phyloP scores from a whole-genome alignment of 2,329 filamentous ascomycete species.

The Stachybotrys elegans region DNA sequence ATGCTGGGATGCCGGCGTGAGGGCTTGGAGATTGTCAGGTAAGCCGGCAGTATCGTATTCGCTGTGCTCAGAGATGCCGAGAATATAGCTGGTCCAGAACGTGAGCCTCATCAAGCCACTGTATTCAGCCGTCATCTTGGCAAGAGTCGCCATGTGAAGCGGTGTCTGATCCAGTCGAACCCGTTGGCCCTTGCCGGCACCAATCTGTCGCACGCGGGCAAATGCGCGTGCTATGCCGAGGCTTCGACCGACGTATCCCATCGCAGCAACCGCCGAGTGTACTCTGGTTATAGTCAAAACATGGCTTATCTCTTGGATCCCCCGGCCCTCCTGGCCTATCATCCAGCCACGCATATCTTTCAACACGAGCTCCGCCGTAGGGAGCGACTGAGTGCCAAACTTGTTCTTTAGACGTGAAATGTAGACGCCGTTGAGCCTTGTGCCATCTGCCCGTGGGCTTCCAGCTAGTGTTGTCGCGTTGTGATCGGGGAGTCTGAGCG shows the following conservation, averaged over 20 bases:
- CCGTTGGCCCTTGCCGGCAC: slow-evolving; percentile 28
- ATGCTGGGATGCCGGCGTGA: slow-evolving; percentile 16
- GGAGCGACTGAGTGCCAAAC: slow-evolving; percentile 63
- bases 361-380: slow-evolving; percentile 68
- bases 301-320: slow-evolving; percentile 62
- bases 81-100: background rate
- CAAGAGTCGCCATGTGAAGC: slow-evolving; percentile 54
- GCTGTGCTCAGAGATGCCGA: background rate
- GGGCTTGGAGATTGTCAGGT: background rate
- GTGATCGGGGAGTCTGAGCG: slow-evolving; percentile 44
- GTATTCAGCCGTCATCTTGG: slow-evolving; percentile 51
- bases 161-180: slow-evolving; percentile 45
- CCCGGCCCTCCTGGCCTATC: slow-evolving; percentile 60
- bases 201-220: slow-evolving; percentile 38
- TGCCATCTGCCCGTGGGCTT: slow-evolving; percentile 12
- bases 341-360: slow-evolving; percentile 59
- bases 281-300: slow-evolving; percentile 64
- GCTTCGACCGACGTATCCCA: slow-evolving; percentile 50
- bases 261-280: slow-evolving; percentile 48
- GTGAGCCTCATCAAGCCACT: slow-evolving; percentile 17
- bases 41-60: background rate
- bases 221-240: slow-evolving; percentile 54
- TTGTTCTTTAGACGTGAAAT: slow-evolving; percentile 71
- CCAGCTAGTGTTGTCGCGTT: background rate
- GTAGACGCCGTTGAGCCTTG: slow-evolving; percentile 58